These are phyloP conservation scores for Chenopodium quinoa DNA, from an alignment of 148 eudicot genomes.

Conservation along the genomic window DNA sequence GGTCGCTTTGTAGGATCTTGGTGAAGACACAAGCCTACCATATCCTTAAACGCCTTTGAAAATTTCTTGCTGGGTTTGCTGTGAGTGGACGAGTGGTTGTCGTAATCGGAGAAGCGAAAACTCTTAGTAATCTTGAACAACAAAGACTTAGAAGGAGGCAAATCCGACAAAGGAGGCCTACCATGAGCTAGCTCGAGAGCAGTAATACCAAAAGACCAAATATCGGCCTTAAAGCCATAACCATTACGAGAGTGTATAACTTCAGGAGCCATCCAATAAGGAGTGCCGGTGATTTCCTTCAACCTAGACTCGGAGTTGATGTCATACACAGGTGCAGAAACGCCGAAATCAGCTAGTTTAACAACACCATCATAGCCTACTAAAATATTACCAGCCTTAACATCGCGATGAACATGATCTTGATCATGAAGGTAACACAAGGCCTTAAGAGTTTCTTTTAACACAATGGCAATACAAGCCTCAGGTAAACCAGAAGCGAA, in stretches of 20 bases:
- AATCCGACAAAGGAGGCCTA: conserved; percentile 66
- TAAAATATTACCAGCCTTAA: conserved; percentile 62
- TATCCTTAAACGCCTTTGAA: conserved; percentile 61
- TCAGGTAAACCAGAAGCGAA: conserved; percentile 58
- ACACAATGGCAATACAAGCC: conserved; percentile 43
- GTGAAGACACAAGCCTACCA: conserved; percentile 66
- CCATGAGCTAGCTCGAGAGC: conserved; percentile 77
- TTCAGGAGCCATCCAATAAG: conserved; percentile 92
- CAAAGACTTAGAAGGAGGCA: conserved; percentile 64
- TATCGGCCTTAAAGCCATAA: conserved; percentile 66
- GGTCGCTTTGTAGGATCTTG: conserved; percentile 82
- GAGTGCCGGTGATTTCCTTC: conserved; percentile 64
- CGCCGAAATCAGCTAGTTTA: conserved; percentile 73
- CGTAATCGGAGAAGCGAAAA: conserved; percentile 61
- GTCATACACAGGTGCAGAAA: conserved; percentile 66
- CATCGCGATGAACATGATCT: conserved; percentile 70
- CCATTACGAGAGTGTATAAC: conserved; percentile 68
- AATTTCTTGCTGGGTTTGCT: conserved; percentile 33
- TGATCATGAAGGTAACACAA: conserved; percentile 62
- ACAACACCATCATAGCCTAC: conserved; percentile 53
- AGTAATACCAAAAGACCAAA: conserved; percentile 82
- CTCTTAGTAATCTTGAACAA: conserved; percentile 62
- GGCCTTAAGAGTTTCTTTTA: conserved; percentile 53
- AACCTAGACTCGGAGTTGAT: conserved; percentile 24
- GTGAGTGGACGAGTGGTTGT: conserved; percentile 1